Evolutionary conservation across 306 rosid genomes (phyloP).

Genomic region (Trifolium fragiferum): DNA sequence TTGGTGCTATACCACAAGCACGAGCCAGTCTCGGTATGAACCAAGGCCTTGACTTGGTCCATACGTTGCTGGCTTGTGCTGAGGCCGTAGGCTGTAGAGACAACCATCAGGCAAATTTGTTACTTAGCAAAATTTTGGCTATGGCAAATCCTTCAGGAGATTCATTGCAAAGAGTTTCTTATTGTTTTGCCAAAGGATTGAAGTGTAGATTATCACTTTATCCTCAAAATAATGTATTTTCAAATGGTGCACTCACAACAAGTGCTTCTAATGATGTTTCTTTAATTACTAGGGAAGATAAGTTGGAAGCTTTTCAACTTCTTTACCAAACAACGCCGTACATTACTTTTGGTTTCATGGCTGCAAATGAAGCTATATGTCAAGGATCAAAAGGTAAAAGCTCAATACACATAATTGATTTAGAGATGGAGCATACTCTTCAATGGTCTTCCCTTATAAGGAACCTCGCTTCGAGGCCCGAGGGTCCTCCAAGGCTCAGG

Average conservation of each 20-base stretch:
- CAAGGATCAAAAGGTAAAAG: constrained; percentile 66
- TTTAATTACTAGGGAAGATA: constrained; percentile 56
- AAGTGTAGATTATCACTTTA: constrained; percentile 66
- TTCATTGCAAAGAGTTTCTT: constrained; percentile 71
- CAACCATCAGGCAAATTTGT: constrained; percentile 58
- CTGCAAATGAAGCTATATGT: constrained; percentile 76
- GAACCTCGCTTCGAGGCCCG: constrained; percentile 65
- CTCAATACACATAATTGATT: constrained; percentile 67
- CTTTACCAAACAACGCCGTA: constrained; percentile 84
- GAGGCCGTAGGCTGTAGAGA: constrained; percentile 82
- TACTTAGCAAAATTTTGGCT: constrained; percentile 59
- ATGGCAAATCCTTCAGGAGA: constrained; percentile 67
- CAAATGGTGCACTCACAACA: constrained; percentile 49
- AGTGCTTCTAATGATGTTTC: constrained; percentile 44
- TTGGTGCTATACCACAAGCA: constrained; percentile 39
- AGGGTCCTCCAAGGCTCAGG: constrained; percentile 66
- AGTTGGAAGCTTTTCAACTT: constrained; percentile 68
- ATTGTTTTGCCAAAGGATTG: constrained; percentile 68
- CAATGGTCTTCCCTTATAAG: constrained; percentile 85
- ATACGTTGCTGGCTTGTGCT: constrained; percentile 75
- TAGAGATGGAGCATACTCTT: constrained; percentile 72
- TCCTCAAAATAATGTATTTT: constrained; percentile 50
- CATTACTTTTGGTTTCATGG: constrained; percentile 75
- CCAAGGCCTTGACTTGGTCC: constrained; percentile 80
- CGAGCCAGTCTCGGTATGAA: constrained; percentile 55